Conservation (phyloP, 2,329 filamentous ascomycete species). For the Chaetomiaceae sp. region DNA sequence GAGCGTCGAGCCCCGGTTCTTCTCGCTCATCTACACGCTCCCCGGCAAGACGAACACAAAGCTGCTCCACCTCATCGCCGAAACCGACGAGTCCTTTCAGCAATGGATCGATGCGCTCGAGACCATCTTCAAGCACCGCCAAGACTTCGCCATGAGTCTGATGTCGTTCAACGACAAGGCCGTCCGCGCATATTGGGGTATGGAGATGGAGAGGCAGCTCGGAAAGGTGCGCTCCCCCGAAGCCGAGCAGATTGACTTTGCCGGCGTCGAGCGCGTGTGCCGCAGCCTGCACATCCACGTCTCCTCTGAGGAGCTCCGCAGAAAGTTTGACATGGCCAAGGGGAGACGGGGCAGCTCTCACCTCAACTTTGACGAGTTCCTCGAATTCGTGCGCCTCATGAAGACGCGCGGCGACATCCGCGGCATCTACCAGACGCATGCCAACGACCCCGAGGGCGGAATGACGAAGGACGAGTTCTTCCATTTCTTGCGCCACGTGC, state of each 20-base stretch:
- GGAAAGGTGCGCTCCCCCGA: constrained; percentile 48
- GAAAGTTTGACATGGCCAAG: constrained; percentile 56
- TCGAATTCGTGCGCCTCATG: constrained; percentile 75
- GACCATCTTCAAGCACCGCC: constrained; percentile 77
- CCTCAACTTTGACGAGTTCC: constrained; percentile 76
- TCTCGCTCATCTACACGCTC: constrained; percentile 83
- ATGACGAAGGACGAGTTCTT: constrained; percentile 72
- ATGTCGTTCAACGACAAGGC: constrained; percentile 81
- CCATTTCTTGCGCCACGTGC: constrained; percentile 65
- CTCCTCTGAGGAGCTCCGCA: constrained; percentile 66
- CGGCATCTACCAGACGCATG: constrained; percentile 62
- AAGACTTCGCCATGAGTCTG: constrained; percentile 84
- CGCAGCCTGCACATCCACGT: constrained; percentile 90
- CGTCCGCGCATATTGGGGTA: constrained; percentile 78
- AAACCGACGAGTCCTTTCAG: constrained; percentile 64
- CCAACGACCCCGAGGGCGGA: constrained; percentile 55
- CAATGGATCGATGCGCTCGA: constrained; percentile 84
- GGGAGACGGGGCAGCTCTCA: constrained; percentile 45
- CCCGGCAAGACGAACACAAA: constrained; percentile 79
- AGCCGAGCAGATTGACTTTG: constrained; percentile 70
- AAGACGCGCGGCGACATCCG: constrained; percentile 81
- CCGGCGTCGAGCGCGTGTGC: constrained; percentile 77
- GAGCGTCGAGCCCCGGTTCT: constrained; percentile 68
- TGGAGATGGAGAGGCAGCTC: constrained; percentile 70
- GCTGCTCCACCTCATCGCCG: constrained; percentile 81